Evolutionary conservation across 2,329 filamentous ascomycete species (phyloP).

Genomic region (Aspergillus piperis): DNA sequence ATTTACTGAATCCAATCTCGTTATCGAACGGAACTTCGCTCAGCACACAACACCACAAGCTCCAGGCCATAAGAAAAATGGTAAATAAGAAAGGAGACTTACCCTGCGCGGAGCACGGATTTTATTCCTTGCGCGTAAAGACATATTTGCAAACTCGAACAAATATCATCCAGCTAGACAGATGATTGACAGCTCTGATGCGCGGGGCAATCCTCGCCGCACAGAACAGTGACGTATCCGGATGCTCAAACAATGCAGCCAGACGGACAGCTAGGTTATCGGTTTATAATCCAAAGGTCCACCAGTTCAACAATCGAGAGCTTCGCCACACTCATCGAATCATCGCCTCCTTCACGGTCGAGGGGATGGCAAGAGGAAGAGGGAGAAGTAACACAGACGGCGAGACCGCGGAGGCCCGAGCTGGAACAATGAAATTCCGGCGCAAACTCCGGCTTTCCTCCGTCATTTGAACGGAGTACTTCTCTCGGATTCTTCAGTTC

Average conservation of each 20-base stretch:
- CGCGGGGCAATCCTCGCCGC: conserved; percentile 16
- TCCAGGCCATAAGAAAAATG: conserved; percentile 11
- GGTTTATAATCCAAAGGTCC: background rate
- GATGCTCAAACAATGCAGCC: too few species aligned
- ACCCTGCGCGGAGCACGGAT: conserved; percentile 70
- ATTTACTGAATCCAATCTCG: background rate
- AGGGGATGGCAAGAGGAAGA: background rate
- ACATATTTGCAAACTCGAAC: conserved; percentile 40
- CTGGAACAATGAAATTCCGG: conserved; percentile 32
- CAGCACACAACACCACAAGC: background rate
- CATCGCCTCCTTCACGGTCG: background rate
- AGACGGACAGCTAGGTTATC: too few species aligned
- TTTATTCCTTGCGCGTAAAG: conserved; percentile 60
- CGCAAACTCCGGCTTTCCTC: conserved; percentile 17
- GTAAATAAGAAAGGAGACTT: conserved; percentile 38
- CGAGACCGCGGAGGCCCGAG: conserved; percentile 22
- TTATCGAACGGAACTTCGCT: background rate
- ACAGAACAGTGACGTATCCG: background rate
- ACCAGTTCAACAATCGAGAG: background rate
- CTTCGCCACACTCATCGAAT: background rate
- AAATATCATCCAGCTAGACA: conserved; percentile 14
- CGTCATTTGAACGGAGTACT: background rate
- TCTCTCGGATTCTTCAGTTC: background rate
- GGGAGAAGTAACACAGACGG: conserved; percentile 2
- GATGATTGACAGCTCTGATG: background rate